Percentiles rank a stretch among this genome's conserved stretches.
These are phyloP conservation scores for Fraxinus dipetala DNA, from an alignment of 305 asterid species.

Conservation along the genomic window DNA sequence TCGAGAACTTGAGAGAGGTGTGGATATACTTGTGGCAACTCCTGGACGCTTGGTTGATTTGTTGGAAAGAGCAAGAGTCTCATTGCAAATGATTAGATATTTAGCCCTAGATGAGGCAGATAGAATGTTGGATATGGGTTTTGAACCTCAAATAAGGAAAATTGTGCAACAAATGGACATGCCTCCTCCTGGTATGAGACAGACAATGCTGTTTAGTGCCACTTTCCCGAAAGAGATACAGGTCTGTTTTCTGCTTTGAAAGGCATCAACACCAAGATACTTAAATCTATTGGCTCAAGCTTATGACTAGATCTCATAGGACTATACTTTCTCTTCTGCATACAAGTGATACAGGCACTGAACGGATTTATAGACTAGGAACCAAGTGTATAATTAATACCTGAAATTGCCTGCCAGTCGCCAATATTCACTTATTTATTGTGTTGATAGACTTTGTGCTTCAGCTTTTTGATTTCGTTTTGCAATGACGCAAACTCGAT, in stretches of 20 bases:
- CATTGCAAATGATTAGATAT: conserved; percentile 50
- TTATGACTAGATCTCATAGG: background rate
- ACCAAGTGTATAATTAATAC: background rate
- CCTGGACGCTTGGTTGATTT: conserved; percentile 68
- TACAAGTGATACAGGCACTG: background rate
- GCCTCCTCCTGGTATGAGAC: conserved; percentile 61
- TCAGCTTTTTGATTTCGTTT: background rate
- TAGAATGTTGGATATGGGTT: conserved; percentile 66
- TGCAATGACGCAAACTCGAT: background rate
- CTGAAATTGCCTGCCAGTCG: background rate
- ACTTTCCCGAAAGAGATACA: conserved; percentile 67
- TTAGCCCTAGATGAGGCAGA: conserved; percentile 66
- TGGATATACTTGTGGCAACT: conserved; percentile 64
- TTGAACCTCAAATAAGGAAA: conserved; percentile 65
- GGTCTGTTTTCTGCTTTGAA: conserved; percentile 33
- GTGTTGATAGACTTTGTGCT: background rate
- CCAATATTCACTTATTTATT: background rate
- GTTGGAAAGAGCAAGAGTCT: conserved; percentile 60
- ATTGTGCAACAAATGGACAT: conserved; percentile 64
- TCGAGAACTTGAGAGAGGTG: conserved; percentile 64
- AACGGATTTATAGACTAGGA: background rate
- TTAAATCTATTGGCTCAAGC: background rate
- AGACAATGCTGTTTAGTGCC: conserved; percentile 65
- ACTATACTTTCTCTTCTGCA: background rate
- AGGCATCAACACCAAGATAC: conserved; percentile 8